These are phyloP conservation scores for Psilocybe tampanensis DNA, from an alignment of 768 basidiomycete species.

Conservation along the genomic window DNA sequence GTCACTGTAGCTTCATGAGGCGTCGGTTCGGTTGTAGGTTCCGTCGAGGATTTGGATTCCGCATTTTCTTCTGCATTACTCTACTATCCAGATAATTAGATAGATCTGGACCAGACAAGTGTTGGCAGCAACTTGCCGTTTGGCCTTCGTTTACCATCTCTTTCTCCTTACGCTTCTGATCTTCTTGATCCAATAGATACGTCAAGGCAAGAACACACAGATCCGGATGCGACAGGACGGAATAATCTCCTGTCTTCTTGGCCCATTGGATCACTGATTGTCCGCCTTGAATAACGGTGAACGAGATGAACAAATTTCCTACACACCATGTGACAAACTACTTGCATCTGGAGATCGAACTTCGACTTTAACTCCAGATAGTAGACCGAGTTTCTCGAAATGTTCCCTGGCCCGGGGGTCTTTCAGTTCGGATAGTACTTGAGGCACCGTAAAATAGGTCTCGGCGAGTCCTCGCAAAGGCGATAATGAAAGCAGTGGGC, in stretches of 20 bases:
- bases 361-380: slow-evolving; percentile 74
- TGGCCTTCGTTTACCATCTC: slow-evolving; percentile 21
- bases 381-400: slow-evolving; percentile 75
- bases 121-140: slow-evolving; percentile 16
- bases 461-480: slow-evolving; percentile 89
- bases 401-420: slow-evolving; percentile 88
- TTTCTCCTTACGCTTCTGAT: slow-evolving; percentile 36
- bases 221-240: slow-evolving; percentile 91
- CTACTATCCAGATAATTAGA: slow-evolving; percentile 35
- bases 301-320: background rate
- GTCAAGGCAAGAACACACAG: slow-evolving; percentile 89
- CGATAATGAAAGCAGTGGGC: slow-evolving; percentile 86
- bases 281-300: background rate
- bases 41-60: slow-evolving; percentile 6
- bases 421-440: slow-evolving; percentile 87
- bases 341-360: slow-evolving; percentile 70
- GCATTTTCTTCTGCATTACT: slow-evolving; percentile 11
- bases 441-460: slow-evolving; percentile 85
- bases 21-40: background rate
- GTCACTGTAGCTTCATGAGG: slow-evolving; percentile 10
- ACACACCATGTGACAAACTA: slow-evolving; percentile 65
- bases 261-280: slow-evolving; percentile 82
- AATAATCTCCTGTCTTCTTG: slow-evolving; percentile 95
- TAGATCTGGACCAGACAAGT: background rate
- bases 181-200: slow-evolving; percentile 68